A percentile compares a stretch with the other conserved stretches of the same genome.
Conservation (phyloP, 1,284 basidiomycete genomes). For the Ganoderma meredithae region DNA sequence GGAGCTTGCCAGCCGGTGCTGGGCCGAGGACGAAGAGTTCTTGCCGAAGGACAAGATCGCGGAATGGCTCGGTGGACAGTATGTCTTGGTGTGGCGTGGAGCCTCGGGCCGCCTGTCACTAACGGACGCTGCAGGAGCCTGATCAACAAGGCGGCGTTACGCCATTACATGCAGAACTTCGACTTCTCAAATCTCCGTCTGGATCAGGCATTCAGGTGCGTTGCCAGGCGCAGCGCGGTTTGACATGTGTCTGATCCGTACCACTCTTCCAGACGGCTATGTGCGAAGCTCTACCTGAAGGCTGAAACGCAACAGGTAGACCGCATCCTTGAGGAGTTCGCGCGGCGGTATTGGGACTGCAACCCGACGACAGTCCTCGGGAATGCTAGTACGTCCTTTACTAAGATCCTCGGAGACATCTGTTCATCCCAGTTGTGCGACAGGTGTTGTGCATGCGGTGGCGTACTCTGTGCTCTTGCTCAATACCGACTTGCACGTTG, state of each 20-base stretch:
- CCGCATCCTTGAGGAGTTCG: conserved; percentile 93
- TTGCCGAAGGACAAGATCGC: conserved; percentile 91
- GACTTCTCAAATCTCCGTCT: conserved; percentile 86
- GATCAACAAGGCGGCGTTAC: conserved; percentile 80
- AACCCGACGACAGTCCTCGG: conserved; percentile 86
- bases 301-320: conserved; percentile 99
- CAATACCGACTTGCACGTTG: conserved; percentile 97
- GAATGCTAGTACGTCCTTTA: conserved; percentile 70
- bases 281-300: conserved; percentile 91
- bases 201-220: conserved; percentile 89
- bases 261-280: conserved; percentile 69
- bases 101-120: conserved; percentile 20
- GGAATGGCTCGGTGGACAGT: conserved; percentile 93
- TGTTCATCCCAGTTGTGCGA: conserved; percentile 3
- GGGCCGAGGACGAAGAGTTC: conserved; percentile 89
- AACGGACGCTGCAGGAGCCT: conserved; percentile 58
- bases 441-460: conserved; percentile 92
- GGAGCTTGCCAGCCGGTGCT: conserved; percentile 81
- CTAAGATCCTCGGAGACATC: not conserved
- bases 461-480: conserved; percentile 93
- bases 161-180: conserved; percentile 88
- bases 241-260: conserved; percentile 17
- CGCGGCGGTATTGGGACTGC: conserved; percentile 89
- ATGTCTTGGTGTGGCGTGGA: conserved; percentile 45
- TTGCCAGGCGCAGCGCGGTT: not conserved